Evolutionary conservation across 1,284 basidiomycete species (phyloP).

Genomic region (Stygiomarasmius scandens): DNA sequence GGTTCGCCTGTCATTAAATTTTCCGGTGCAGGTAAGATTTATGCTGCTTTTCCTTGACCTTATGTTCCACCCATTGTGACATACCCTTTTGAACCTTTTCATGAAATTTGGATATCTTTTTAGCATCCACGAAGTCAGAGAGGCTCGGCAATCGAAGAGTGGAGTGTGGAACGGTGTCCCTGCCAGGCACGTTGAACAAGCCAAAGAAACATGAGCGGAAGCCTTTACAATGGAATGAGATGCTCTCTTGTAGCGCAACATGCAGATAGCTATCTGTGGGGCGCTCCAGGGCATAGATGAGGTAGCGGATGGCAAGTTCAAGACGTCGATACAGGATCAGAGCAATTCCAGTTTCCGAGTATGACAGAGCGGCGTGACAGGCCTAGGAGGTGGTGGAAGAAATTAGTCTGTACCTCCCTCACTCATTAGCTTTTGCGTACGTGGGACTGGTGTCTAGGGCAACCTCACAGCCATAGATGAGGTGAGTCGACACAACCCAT

Average conservation of each 20-base stretch:
- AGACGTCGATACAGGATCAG: neutral
- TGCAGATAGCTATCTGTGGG: neutral
- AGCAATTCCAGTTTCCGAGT: slow-evolving; percentile 1
- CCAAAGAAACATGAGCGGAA: neutral
- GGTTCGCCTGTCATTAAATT: too few species aligned
- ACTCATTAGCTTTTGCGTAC: neutral
- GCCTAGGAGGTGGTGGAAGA: neutral
- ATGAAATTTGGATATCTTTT: too few species aligned
- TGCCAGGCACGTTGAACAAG: neutral
- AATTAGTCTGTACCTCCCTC: neutral
- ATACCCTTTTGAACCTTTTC: too few species aligned
- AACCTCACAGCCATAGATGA: slow-evolving; percentile 6
- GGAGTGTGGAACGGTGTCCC: too few species aligned
- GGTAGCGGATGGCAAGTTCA: neutral
- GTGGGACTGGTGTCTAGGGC: neutral
- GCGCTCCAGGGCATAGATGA: neutral
- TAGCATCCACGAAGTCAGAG: too few species aligned
- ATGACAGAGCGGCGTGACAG: neutral
- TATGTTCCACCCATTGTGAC: too few species aligned
- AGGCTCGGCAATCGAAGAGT: too few species aligned
- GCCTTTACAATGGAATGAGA: neutral
- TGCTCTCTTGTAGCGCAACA: neutral
- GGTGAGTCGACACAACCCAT: slow-evolving; percentile 1
- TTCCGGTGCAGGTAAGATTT: too few species aligned
- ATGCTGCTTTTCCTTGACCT: too few species aligned